Evolutionary conservation across 371 early-diverging fungal genomes (phyloP).

Genomic region (Rhizomucor pusillus): DNA sequence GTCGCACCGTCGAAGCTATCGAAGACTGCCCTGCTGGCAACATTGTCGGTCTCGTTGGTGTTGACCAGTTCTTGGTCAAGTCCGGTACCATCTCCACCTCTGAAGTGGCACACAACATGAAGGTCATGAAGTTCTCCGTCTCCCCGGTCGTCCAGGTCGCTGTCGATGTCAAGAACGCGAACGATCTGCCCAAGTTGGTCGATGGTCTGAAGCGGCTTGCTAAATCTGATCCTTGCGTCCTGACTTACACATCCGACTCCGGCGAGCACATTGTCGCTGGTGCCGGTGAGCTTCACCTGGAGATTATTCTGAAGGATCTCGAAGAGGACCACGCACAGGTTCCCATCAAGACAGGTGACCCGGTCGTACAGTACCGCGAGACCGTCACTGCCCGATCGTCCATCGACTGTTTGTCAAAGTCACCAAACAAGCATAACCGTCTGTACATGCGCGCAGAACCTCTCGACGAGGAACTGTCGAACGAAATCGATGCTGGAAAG

Average conservation of each 20-base stretch:
- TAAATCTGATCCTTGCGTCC: slow-evolving; percentile 98
- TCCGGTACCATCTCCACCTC: slow-evolving; percentile 98
- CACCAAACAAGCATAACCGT: slow-evolving; percentile 99
- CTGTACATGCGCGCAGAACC: slow-evolving; percentile 97
- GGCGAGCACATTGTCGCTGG: slow-evolving; percentile 99
- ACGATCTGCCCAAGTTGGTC: slow-evolving; percentile 96
- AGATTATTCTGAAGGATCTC: slow-evolving; percentile 99
- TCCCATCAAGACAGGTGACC: slow-evolving; percentile 90
- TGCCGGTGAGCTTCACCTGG: slow-evolving; percentile 99
- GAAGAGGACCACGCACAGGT: slow-evolving; percentile 98
- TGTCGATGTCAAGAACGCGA: slow-evolving; percentile 97
- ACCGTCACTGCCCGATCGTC: slow-evolving; percentile 83
- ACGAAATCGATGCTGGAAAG: slow-evolving; percentile 84
- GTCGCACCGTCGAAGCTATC: slow-evolving; percentile 95
- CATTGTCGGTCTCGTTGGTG: slow-evolving; percentile 99
- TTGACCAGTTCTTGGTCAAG: slow-evolving; percentile 99
- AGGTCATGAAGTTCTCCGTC: slow-evolving; percentile 99
- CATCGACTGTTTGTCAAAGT: slow-evolving; percentile 87
- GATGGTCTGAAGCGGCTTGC: slow-evolving; percentile 99
- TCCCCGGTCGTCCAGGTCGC: slow-evolving; percentile 99
- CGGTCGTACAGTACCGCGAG: slow-evolving; percentile 96
- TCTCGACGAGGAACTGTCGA: slow-evolving; percentile 80
- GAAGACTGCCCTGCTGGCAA: slow-evolving; percentile 99
- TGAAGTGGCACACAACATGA: slow-evolving; percentile 97
- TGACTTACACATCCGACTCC: slow-evolving; percentile 86